Conservation (phyloP, 345 rosid genomes). For the Trapa bicornis region DNA sequence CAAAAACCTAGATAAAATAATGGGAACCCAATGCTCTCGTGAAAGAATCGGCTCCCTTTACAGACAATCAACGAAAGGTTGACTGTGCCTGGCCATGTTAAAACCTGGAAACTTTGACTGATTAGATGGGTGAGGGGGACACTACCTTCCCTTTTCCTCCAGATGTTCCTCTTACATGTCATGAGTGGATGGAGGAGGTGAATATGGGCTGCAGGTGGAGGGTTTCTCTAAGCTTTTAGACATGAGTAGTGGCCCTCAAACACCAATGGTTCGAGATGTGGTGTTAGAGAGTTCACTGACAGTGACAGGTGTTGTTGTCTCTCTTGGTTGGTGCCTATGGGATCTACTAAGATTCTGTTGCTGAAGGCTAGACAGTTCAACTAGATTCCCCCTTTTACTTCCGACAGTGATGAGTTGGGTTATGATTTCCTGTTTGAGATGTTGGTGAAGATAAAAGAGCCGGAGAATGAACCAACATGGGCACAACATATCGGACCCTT, state of each 20-base stretch:
- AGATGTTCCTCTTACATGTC: slow-evolving; percentile 12
- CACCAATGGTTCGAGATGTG: not conserved
- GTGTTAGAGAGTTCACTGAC: not conserved
- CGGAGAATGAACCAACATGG: not conserved
- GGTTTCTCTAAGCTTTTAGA: not conserved
- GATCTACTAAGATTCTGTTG: not conserved
- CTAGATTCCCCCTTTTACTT: not conserved
- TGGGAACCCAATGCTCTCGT: not conserved
- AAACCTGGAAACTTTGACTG: not conserved
- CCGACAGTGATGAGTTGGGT: not conserved
- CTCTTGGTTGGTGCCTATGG: not conserved
- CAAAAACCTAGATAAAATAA: not conserved
- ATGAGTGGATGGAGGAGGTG: not conserved
- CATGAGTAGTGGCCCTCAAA: not conserved
- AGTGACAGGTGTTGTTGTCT: slow-evolving; percentile 2
- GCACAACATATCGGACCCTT: not conserved
- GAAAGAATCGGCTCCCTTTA: not conserved
- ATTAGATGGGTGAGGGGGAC: not conserved
- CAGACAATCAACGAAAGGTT: not conserved
- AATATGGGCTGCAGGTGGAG: not conserved
- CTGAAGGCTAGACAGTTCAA: not conserved
- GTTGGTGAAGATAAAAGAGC: not conserved
- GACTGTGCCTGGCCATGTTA: not conserved
- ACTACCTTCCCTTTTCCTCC: slow-evolving; percentile 6
- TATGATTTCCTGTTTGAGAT: not conserved